These are phyloP conservation scores for Mallotus repandus DNA, from an alignment of 441 rosid species.

Conservation along the genomic window DNA sequence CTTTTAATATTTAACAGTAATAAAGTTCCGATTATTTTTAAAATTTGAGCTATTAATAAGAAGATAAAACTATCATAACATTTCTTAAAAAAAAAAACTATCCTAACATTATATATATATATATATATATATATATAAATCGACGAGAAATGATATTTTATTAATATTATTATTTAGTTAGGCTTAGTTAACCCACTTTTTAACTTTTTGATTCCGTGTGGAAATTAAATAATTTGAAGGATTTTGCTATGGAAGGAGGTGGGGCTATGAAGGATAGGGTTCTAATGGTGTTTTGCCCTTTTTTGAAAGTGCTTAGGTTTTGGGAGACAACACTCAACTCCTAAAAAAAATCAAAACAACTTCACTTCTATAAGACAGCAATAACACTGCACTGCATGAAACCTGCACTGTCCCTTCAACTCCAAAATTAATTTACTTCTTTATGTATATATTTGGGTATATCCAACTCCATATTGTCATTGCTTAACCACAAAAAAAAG, in stretches of 20 bases:
- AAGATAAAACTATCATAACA: no score
- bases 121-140: no score
- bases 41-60: no score
- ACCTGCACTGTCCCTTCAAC: not conserved
- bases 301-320: constrained; percentile 20
- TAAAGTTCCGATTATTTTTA: no score
- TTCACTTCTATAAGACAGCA: constrained; percentile 2
- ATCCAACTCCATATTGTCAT: no score
- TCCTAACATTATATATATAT: no score
- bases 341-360: not conserved
- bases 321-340: constrained; percentile 35
- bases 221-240: not conserved
- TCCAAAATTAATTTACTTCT: not conserved
- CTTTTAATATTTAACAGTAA: no score
- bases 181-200: constrained; percentile 31
- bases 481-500: no score
- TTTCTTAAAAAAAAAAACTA: no score
- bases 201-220: constrained; percentile 24
- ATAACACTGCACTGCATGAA: constrained; percentile 1
- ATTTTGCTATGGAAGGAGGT: not conserved
- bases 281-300: constrained; percentile 7
- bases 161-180: constrained; percentile 20
- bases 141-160: not conserved
- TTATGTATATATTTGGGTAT: not conserved
- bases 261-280: constrained; percentile 1